Evolutionary conservation across 176 grass and related monocot species (phyloP), one percentile per base, ranked within the genome.

Genomic region (Ensete ventricosum): DNA sequence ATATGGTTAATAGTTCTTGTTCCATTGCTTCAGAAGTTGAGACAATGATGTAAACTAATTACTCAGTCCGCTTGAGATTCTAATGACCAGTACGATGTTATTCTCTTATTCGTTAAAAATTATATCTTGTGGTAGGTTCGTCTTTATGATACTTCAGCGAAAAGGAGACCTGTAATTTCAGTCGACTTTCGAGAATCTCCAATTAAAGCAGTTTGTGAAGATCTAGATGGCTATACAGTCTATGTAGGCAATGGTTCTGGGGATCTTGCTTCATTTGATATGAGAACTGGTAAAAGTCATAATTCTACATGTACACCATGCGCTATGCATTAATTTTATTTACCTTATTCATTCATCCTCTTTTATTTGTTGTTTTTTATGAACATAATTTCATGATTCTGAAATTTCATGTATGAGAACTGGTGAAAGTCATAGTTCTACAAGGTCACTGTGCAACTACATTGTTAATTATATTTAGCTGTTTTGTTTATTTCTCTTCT

Each of bases 261-360:
- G 77, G 96, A 99, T 54, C 88, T 99, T 29, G 91, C 88, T 77
- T 95, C 88, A 34, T 95, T 89, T 83, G 96, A 99, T 68, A 91
- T 98, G 80, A 89, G 90, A 85, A 95, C 86, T 72, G 96, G 96
- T 98, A 85, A 53, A 14, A 14, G 71, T 76, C 29, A 34, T 23
- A 29, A 14, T 19, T 55, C 17, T 50, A 34, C 21, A 72, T 55
- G 11, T 70, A 52, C 5, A 34, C 29, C 29, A 34, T 9, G 16
- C 19, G 5, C 6, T 69, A 3, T 19, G 16, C 7, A 11, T 27
- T 69, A 50, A 69, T 9, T 13, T 13, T 69, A 19, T 66, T 12
- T 26, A 13, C 22, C 23, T 5, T 22, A 11, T 65, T 64, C 62
- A 23, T 65, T 13, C 26, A 65, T 26, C 6, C 2, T 64, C 62